Evolutionary conservation across 78 protist species (phyloP), one percentile per base, ranked within the genome.

Genomic region (Planoprotostelium fungivorum): DNA sequence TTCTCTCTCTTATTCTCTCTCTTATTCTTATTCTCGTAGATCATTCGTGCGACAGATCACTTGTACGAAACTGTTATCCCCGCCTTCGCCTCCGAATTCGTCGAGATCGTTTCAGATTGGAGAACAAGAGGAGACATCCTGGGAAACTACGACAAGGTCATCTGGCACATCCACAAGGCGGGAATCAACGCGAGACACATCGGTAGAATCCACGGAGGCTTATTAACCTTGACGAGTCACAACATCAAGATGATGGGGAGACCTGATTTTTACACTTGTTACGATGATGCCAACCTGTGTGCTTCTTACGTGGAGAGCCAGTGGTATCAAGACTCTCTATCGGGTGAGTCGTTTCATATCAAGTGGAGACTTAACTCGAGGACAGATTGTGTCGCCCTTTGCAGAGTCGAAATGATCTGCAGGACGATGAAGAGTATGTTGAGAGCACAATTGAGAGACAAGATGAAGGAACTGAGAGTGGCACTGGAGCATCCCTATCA

Each of bases 391-490:
- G 31, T 51, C 16, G 73, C 73, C 5, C 73, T 51, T 51, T 51
- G 73, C 73, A 51, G 16, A 51, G 91, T 94, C 25, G 96, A 94
- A 31, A 94, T 94, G 94, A 88, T 90, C 63, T 89, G 94, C 0
- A 83, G 96, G 34, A 94, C 89, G 0, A 83, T 94, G 38, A 94
- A 94, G 34, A 91, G 89, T 38, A 89, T 91, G 38, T 36, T 94
- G 10, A 51, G 96, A 38, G 91, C 88, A 35, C 90, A 94, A n/a
- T 90, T 94, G 29, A 1, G 96, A 51, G 73, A 51, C 73, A 51
- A 51, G 73, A 51, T 51, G 73, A 51, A 51, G 73, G 73, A 51
- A 16, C 73, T 51, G 31, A 51, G 73, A 51, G 73, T 51, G 31
- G 73, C 73, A 51, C 16, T 51, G 73, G 73, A 51, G 73, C 73